These are phyloP conservation scores for Peterozyma xylosa DNA, from an alignment of 805 yeast species.

Conservation along the genomic window DNA sequence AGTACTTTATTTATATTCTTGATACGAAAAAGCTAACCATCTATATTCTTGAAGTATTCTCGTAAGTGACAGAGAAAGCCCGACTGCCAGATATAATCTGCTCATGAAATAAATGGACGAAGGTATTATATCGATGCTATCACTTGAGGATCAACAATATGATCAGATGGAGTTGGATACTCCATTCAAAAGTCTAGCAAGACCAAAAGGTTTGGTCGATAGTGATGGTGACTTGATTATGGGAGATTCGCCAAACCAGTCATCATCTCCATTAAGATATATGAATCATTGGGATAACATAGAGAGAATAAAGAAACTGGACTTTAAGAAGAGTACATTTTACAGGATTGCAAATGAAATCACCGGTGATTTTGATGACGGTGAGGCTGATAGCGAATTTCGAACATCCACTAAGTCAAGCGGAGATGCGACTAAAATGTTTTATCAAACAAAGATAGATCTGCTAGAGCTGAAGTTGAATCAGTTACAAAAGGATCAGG, in stretches of 20 bases:
- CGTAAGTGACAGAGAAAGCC: no score
- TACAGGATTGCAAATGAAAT: neutral
- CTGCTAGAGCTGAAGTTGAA: no score
- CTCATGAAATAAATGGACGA: no score
- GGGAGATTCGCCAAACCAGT: constrained; percentile 9
- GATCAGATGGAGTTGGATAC: constrained; percentile 5
- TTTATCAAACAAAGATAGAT: no score
- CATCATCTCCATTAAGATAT: constrained; percentile 9
- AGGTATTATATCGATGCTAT: no score
- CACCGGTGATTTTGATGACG: neutral
- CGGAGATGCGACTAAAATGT: no score
- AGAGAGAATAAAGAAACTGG: constrained; percentile 2
- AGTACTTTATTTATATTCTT: no score
- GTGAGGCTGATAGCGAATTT: neutral
- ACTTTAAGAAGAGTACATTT: neutral
- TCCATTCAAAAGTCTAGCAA: neutral
- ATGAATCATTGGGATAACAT: constrained; percentile 5
- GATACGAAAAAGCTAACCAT: no score
- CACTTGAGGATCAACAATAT: constrained; percentile 15
- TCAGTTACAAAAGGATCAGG: no score
- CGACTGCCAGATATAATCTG: no score
- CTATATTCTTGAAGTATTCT: no score
- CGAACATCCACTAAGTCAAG: neutral
- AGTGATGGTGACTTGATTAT: constrained; percentile 7
- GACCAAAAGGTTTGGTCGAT: neutral